Evolutionary conservation across 352 stramenopile genomes (phyloP), one percentile per base, ranked within the genome.

Genomic region (Pythium phragmiticola): DNA sequence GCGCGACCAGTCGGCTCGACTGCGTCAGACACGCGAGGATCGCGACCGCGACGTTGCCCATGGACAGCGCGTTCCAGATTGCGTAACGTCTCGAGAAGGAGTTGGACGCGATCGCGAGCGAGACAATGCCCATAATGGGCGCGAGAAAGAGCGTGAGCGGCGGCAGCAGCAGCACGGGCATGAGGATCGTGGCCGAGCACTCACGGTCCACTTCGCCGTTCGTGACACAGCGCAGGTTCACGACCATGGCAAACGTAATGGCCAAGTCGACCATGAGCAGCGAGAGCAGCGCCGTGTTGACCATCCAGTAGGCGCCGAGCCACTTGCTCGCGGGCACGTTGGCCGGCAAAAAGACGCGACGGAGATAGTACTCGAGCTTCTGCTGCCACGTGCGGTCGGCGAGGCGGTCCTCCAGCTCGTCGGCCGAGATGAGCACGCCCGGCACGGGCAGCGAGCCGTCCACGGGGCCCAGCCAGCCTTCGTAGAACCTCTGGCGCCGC

Each of bases 11-110:
- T 23, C 77, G 82, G 63, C 75, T 84, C 28, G 77, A 88, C 60
- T 90, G 74, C 16, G 74, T 62, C 36, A 88, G 75, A 42, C 84
- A 90, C 19, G 73, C 78, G 33, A 86, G 64, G 51, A 92, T 86
- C 46, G 80, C 82, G 46, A 94, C 82, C 5, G 58, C 74, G 1
- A 92, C 79, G 64, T 83, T 94, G 39, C 82, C 57, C 72, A 91
- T 89, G n/a, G 84, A 94, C 1, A 90, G 75, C 41, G 77, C 73
- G 59, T 94, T 94, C 84, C 84, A 94, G 14, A 90, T 75, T 45
- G 82, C 81, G 62, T 84, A 94, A 0, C 81, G 78, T 21, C 84
- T 77, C 30, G 75, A 89, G 53, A 92, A 89, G 4, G 75, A 78
- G 17, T 79, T 82, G 1, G 82, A 94, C 8, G 78, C 85, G 16